Evolutionary conservation across 805 yeast species (phyloP), one percentile per base, ranked within the genome.

Genomic region (Cyberlindnera subsufficiens): DNA sequence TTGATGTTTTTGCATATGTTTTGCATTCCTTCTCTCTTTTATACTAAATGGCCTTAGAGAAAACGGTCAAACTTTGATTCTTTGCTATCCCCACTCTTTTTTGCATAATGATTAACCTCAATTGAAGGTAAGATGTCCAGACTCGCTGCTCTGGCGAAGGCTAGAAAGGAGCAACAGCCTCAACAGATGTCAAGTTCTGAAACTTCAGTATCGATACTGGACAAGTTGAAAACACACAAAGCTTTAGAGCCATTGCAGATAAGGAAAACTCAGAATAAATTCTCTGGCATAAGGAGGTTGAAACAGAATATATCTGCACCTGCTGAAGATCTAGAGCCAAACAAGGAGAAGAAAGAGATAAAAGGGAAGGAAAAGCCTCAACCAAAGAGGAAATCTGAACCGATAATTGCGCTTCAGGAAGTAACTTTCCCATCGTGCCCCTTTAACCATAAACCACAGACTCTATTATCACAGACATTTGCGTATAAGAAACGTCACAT

Each of bases 101-200:
- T 35, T 8, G 15, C 37, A 19, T 22, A 7, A n/a, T 34, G 37
- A 34, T 34, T 20, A 29, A 36, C 32, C 17, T 6, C 15, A 29
- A 42, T 44, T 41, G 48, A 34, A 37, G 42, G 32, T 16, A 43
- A 36, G 32, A 30, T 54, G 38, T 54, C 58, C 8, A 55, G 54
- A 34, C 49, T 56, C 6, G 52, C 53, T 11, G 45, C 46, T 8
- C 39, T 55, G 39, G 57, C 58, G 6, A 55, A 53, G 42, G 52
- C 54, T 19, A 45, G 58, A 35, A 38, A 32, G 35, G 40, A 31
- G 20, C 32, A 32, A 17, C 40, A 22, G 17, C 20, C n/a, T n/a
- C 15, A 4, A 22, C 15, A 7, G 9, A n/a, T 6, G n/a, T 11
- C n/a, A 6, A 19, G 11, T 20, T 16, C 20, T 6, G 39, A 31